phyloP scores from a whole-genome alignment of 352 stramenopile genomes.

The Globisporangium okanoganense region DNA sequence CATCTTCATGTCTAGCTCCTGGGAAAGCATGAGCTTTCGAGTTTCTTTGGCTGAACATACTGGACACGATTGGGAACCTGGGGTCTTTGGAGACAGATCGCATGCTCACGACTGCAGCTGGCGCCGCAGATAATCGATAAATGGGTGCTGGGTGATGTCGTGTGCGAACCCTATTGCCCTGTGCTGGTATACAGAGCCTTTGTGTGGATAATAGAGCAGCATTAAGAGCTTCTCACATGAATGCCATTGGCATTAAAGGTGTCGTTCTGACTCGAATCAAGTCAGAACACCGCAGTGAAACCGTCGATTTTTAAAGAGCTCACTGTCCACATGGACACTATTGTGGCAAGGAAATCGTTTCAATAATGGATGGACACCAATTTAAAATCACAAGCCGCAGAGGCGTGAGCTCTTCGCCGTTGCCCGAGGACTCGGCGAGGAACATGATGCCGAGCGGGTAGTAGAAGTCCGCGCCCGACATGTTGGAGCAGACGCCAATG shows the following conservation, averaged over 20 bases:
- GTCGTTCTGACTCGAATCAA: background rate
- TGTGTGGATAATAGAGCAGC: no score
- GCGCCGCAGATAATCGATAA: constrained; percentile 1
- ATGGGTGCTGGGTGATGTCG: background rate
- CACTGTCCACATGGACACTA: background rate
- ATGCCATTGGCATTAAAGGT: background rate
- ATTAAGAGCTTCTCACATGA: background rate
- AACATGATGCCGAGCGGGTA: constrained; percentile 59
- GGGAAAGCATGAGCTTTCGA: no score
- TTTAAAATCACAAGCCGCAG: constrained; percentile 28
- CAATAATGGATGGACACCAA: constrained; percentile 2
- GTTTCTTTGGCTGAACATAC: no score
- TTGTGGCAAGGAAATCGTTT: no score
- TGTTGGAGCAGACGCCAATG: constrained; percentile 58
- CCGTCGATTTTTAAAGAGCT: background rate
- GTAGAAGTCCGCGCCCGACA: constrained; percentile 56
- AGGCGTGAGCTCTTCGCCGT: constrained; percentile 45
- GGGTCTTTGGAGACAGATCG: background rate
- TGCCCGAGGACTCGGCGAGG: constrained; percentile 55
- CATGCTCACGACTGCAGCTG: constrained; percentile 2
- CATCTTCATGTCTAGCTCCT: background rate
- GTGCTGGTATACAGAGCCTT: no score
- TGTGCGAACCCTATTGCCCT: no score
- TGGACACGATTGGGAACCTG: no score
- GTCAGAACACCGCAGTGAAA: background rate